A percentile compares a stretch with the other conserved stretches of the same genome.
Conservation (phyloP, 768 basidiomycete genomes). For the Kwoniella dejecticola region DNA sequence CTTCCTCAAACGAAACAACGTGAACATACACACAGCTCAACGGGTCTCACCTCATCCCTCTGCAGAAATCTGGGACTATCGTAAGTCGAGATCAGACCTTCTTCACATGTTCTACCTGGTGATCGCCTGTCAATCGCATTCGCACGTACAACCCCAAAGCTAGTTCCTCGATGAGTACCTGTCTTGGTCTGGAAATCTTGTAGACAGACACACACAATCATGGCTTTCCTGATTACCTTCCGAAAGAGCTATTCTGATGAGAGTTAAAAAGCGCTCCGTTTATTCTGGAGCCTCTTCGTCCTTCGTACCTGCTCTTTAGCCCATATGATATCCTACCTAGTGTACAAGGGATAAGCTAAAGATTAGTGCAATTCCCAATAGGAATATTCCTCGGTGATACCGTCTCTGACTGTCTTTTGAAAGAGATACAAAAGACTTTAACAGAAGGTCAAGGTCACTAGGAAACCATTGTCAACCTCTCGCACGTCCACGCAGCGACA, state of each 20-base stretch:
- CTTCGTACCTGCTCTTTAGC: not conserved
- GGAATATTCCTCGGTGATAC: not conserved
- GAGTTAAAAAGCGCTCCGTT: not conserved
- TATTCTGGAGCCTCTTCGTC: not conserved
- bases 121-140: not conserved
- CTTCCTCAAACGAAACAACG: not conserved
- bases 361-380: not conserved
- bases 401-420: too few species aligned
- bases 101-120: not conserved
- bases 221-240: not conserved
- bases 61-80: not conserved
- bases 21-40: too few species aligned
- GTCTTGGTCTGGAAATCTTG: not conserved
- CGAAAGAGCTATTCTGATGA: too few species aligned
- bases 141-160: too few species aligned
- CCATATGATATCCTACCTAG: not conserved
- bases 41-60: not conserved
- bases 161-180: too few species aligned
- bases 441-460: not conserved
- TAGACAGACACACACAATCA: not conserved
- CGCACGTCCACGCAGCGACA: not conserved
- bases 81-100: not conserved
- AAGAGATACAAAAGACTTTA: constrained; percentile 9
- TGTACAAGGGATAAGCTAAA: not conserved
- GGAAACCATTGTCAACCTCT: not conserved